These are phyloP conservation scores for Alloteropsis semialata DNA, from an alignment of 176 grass and related monocot genomes.

Conservation along the genomic window DNA sequence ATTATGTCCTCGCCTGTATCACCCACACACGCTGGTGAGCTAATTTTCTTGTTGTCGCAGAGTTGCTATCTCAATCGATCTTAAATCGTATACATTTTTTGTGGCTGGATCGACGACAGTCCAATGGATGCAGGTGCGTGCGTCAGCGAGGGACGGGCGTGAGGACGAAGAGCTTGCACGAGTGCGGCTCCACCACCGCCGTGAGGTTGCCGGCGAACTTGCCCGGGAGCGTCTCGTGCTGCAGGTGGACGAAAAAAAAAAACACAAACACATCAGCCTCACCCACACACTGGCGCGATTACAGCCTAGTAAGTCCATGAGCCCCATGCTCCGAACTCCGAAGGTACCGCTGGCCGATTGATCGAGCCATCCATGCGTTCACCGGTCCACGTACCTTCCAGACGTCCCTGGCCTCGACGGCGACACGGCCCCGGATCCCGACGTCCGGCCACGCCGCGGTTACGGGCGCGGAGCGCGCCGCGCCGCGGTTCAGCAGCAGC, in stretches of 20 bases:
- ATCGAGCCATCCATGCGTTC: too few relatives aligned
- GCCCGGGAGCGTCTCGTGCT: constrained; percentile 49
- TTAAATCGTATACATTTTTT: too few relatives aligned
- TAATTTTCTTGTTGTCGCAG: too few relatives aligned
- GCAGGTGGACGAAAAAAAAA: not conserved
- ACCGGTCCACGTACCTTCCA: constrained; percentile 55
- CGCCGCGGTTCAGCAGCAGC: constrained; percentile 56
- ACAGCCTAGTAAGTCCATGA: too few relatives aligned
- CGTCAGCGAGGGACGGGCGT: constrained; percentile 24
- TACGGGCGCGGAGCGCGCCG: not conserved
- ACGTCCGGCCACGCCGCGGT: constrained; percentile 48
- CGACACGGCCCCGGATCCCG: constrained; percentile 35
- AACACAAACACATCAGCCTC: not conserved
- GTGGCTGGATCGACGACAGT: too few relatives aligned
- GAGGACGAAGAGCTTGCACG: constrained; percentile 68
- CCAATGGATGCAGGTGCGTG: too few relatives aligned
- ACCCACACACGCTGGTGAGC: too few relatives aligned
- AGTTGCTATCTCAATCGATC: too few relatives aligned
- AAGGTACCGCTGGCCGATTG: too few relatives aligned
- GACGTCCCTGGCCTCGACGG: constrained; percentile 54
- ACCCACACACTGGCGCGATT: not conserved
- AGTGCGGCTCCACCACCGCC: constrained; percentile 44
- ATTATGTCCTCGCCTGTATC: too few relatives aligned
- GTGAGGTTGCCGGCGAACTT: constrained; percentile 44
- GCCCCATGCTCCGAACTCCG: too few relatives aligned